Conservation (phyloP, 179 eudicot genomes). For the Kewa caespitosa region DNA sequence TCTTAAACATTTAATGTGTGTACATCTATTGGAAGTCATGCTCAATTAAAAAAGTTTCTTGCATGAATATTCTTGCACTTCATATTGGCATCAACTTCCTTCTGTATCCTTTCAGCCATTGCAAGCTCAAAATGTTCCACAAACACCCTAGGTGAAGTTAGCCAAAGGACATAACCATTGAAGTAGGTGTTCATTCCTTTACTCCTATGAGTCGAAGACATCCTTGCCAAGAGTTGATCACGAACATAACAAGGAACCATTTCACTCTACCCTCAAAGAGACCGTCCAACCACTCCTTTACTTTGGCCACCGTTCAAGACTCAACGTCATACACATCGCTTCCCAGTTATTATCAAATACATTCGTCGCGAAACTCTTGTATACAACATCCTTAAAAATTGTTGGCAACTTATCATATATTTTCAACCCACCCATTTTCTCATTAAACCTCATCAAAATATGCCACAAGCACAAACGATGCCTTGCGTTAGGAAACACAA, state of each 20-base stretch:
- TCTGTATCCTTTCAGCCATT: too few relatives aligned
- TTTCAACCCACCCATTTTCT: not conserved
- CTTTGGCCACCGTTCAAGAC: not conserved
- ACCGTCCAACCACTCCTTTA: not conserved
- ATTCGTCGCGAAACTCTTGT: not conserved
- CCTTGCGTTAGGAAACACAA: not conserved
- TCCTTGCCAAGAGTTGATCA: not conserved
- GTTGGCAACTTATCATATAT: conserved; percentile 3
- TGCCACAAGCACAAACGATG: conserved; percentile 18
- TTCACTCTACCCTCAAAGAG: not conserved
- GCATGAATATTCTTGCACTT: too few relatives aligned
- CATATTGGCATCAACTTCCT: too few relatives aligned
- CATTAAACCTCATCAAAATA: not conserved
- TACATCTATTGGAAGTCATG: too few relatives aligned
- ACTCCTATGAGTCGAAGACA: not conserved
- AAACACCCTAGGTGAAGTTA: too few relatives aligned
- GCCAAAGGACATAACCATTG: too few relatives aligned
- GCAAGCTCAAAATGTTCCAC: too few relatives aligned
- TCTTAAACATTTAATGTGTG: too few relatives aligned
- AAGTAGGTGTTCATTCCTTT: not conserved
- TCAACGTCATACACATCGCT: not conserved
- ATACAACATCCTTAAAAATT: not conserved
- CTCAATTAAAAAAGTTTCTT: too few relatives aligned
- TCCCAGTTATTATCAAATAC: not conserved
- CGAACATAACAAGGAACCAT: not conserved